Conservation (phyloP, 192 early-diverging fungal genomes). For the Entomortierella parvispora region DNA sequence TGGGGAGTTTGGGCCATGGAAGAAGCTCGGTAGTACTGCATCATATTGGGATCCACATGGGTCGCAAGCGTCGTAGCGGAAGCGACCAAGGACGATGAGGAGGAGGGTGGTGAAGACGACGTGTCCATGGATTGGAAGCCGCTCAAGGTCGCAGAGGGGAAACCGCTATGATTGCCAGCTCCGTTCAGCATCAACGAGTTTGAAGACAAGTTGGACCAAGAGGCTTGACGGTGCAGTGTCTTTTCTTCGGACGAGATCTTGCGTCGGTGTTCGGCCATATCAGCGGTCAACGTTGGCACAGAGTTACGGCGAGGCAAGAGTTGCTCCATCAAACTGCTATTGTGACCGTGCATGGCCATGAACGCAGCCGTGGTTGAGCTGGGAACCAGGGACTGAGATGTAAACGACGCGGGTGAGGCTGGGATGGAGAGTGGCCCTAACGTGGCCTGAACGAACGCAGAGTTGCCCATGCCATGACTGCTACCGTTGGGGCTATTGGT, state of each 20-base stretch:
- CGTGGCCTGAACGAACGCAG: conserved; percentile 14
- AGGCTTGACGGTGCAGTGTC: conserved; percentile 30
- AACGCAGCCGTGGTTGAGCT: conserved; percentile 22
- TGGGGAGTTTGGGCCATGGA: conserved; percentile 8
- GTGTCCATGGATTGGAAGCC: too few species aligned
- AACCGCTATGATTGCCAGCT: too few species aligned
- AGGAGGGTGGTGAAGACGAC: too few species aligned
- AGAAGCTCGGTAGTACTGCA: conserved; percentile 12
- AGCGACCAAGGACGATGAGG: background rate
- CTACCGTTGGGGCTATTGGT: too few species aligned
- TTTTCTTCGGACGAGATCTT: conserved; percentile 32
- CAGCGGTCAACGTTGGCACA: conserved; percentile 22
- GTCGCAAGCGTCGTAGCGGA: background rate
- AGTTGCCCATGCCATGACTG: background rate
- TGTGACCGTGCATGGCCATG: conserved; percentile 31
- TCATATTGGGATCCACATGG: conserved; percentile 14
- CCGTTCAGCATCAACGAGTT: background rate
- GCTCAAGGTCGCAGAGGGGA: background rate
- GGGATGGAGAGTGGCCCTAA: conserved; percentile 14
- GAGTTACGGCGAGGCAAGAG: conserved; percentile 30
- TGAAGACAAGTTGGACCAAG: conserved; percentile 29
- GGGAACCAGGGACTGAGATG: background rate
- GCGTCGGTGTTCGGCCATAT: conserved; percentile 16
- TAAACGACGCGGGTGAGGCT: conserved; percentile 8
- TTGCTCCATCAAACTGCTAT: conserved; percentile 2